phyloP scores from a whole-genome alignment of 108 stramenopile genomes.

The Aurantiochytrium sp. region DNA sequence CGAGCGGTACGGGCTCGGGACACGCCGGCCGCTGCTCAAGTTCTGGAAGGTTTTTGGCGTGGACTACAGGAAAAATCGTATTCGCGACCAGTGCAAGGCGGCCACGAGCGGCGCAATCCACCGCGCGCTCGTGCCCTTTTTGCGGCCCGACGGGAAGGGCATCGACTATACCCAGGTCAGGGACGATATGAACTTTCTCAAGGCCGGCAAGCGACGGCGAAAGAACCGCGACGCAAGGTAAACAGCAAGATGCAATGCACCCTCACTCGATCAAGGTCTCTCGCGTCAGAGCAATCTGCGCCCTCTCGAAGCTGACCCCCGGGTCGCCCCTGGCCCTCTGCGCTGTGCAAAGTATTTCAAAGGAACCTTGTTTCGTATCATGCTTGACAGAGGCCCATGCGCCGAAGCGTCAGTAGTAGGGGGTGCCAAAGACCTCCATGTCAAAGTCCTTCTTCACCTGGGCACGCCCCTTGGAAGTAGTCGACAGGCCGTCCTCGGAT shows the following conservation, averaged over 20 bases:
- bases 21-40: neutral
- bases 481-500: neutral
- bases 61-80: neutral
- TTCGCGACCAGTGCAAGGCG: neutral
- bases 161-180: constrained; percentile 1
- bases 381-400: no score
- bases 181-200: neutral
- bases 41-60: constrained; percentile 19
- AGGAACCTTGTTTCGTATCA: no score
- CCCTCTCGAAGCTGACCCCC: no score
- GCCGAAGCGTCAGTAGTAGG: neutral
- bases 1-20: neutral
- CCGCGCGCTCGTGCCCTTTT: neutral
- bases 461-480: neutral
- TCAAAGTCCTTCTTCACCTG: constrained; percentile 19
- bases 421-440: neutral
- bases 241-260: no score
- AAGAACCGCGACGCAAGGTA: neutral
- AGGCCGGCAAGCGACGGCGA: neutral
- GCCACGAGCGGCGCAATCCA: neutral
- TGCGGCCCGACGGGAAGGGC: neutral
- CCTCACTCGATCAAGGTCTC: no score
- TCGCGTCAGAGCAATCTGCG: no score
- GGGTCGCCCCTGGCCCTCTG: no score
- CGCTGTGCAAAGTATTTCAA: no score